Base-by-base conservation (phyloP, 2,329 filamentous ascomycete genomes). In the Ophiostoma triangulosporum region DNA sequence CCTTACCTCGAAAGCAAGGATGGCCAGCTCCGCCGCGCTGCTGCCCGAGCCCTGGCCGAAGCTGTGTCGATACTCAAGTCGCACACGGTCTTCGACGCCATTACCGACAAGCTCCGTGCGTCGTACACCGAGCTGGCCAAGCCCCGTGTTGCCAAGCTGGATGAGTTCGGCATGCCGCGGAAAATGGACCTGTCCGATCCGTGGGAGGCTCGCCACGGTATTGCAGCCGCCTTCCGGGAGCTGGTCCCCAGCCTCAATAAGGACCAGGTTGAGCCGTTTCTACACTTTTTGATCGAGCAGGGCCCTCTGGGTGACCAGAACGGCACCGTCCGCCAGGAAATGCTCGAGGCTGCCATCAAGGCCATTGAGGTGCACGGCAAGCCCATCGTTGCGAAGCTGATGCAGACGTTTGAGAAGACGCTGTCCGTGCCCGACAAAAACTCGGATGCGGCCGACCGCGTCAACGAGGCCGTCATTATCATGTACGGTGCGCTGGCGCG, bases 391-490 rank as follows among this genome's bases (percentile, higher is more conserved):
- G 90, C 97, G 63, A 81, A 84, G 59, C 72, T 98, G 53, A 98
- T 98, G 90, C 80, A 84, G 62, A 82, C 91, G 14, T 94, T 97
- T 63, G 93, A 98, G 67, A 77, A 76, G 24, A 89, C 88, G 0
- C 74, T 98, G n/a, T 89, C 91, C 64, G 83, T 81, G 3, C 86
- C 89, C 3, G 88, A 93, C 65, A 87, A 85, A 64, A 84, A 82
- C 54, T 89, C 84, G 0, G 81, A 90, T 60, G 80, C 84, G 52
- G 83, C 87, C 17, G 94, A 98, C 67, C 80, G 88, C 56, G 86
- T 97, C 58, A 96, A 96, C 61, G 93, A 98, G 69, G 93, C 94
- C 17, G 90, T 98, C 51, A 90, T 98, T 61, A 93, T 98, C 61
- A 84, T 98, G 66, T 98, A 98, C 62, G 93, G 93, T 65, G 91